These are phyloP conservation scores for Schoenoplectus triqueter DNA, from an alignment of 202 grass and related monocot genomes.

Conservation along the genomic window DNA sequence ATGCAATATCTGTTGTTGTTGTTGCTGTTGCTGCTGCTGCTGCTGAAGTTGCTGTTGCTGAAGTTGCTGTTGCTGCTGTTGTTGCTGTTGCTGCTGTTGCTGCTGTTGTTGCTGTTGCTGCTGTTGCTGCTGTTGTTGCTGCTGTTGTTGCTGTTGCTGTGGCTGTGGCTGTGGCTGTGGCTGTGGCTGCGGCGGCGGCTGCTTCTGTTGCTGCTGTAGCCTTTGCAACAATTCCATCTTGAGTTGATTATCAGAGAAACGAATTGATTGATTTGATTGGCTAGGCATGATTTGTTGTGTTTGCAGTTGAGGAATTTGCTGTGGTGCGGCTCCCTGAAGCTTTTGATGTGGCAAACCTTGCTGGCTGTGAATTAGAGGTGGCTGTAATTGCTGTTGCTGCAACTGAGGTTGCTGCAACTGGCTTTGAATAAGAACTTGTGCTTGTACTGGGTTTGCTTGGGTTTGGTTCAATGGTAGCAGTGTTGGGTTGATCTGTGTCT, in stretches of 20 bases:
- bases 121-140: too few relatives aligned
- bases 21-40: too few relatives aligned
- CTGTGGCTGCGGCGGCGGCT: constrained; percentile 54
- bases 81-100: too few relatives aligned
- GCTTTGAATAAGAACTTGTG: constrained; percentile 67
- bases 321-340: constrained; percentile 50
- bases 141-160: constrained; percentile 36
- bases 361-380: constrained; percentile 60
- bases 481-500: constrained; percentile 52
- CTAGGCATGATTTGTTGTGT: constrained; percentile 51
- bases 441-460: constrained; percentile 67
- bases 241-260: constrained; percentile 43
- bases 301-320: constrained; percentile 42
- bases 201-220: constrained; percentile 66
- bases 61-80: too few relatives aligned
- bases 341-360: constrained; percentile 52
- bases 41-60: too few relatives aligned
- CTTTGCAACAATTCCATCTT: constrained; percentile 61
- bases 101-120: too few relatives aligned
- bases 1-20: constrained; percentile 63
- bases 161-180: constrained; percentile 64
- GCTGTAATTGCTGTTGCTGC: constrained; percentile 40
- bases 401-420: constrained; percentile 49
- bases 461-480: constrained; percentile 64
- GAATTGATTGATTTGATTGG: constrained; percentile 39